These are phyloP conservation scores for Sporothrix schenckii DNA, from an alignment of 2,329 filamentous ascomycete genomes.

Conservation along the genomic window DNA sequence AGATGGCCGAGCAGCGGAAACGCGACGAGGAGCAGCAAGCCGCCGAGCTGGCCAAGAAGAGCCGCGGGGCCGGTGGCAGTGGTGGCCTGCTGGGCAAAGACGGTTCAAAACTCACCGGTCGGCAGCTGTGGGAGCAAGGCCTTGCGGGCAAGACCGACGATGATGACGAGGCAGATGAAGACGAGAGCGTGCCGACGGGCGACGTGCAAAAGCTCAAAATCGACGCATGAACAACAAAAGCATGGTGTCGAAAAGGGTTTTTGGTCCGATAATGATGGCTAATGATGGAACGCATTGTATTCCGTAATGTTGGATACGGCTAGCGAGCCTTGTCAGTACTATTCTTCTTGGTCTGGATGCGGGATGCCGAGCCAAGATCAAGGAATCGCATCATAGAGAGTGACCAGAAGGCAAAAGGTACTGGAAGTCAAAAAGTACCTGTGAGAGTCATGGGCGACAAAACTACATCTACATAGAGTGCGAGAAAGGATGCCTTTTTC, in stretches of 20 bases:
- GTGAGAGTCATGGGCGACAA: background rate
- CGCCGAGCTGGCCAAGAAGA: constrained; percentile 75
- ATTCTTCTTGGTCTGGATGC: no score
- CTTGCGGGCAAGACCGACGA: constrained; percentile 68
- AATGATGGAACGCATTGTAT: background rate
- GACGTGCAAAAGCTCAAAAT: constrained; percentile 74
- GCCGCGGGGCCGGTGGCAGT: constrained; percentile 18
- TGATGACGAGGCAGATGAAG: constrained; percentile 68
- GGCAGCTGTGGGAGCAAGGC: constrained; percentile 77
- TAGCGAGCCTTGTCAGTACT: background rate
- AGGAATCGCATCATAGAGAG: background rate
- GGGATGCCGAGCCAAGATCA: background rate
- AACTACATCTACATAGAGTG: background rate
- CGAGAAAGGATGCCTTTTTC: background rate
- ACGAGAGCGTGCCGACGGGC: constrained; percentile 64
- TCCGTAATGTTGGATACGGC: background rate
- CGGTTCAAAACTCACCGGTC: constrained; percentile 71
- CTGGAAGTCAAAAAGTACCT: background rate
- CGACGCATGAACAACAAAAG: constrained; percentile 44
- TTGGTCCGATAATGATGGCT: background rate
- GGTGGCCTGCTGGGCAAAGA: constrained; percentile 67
- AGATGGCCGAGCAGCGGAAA: constrained; percentile 74
- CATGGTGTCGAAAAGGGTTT: background rate
- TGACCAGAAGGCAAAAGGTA: background rate
- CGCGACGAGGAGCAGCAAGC: constrained; percentile 74